These are phyloP conservation scores for Brassica carinata DNA, from an alignment of 345 rosid species.

Conservation along the genomic window DNA sequence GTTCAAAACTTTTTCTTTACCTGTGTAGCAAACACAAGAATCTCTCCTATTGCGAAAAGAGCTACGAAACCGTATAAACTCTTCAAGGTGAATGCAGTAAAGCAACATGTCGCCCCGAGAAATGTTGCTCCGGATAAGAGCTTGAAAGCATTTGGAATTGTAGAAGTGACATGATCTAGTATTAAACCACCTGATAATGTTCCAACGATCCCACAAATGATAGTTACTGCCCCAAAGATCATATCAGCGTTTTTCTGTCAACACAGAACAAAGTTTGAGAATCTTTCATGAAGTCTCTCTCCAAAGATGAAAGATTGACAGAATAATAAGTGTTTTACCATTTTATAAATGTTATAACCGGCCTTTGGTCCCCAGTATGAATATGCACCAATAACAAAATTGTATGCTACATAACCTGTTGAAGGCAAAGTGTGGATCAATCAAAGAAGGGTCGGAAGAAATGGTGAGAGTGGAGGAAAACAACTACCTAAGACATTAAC, in stretches of 20 bases:
- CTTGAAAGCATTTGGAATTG: slow-evolving; percentile 90
- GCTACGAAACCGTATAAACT: slow-evolving; percentile 72
- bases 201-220: slow-evolving; percentile 84
- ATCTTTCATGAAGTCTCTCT: background rate
- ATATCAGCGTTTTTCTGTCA: slow-evolving; percentile 62
- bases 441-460: background rate
- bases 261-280: background rate
- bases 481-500: slow-evolving; percentile 35
- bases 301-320: background rate
- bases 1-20: slow-evolving; percentile 38
- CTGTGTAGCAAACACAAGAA: slow-evolving; percentile 92
- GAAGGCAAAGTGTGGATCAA: background rate
- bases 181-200: slow-evolving; percentile 73
- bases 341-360: slow-evolving; percentile 80
- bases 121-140: slow-evolving; percentile 76
- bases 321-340: slow-evolving; percentile 38
- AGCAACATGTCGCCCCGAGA: slow-evolving; percentile 78
- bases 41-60: slow-evolving; percentile 79
- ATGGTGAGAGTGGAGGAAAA: background rate
- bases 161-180: slow-evolving; percentile 68
- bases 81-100: slow-evolving; percentile 72
- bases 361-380: slow-evolving; percentile 99
- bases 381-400: slow-evolving; percentile 93
- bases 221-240: slow-evolving; percentile 88
- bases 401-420: slow-evolving; percentile 66